phyloP scores from a whole-genome alignment of 2,329 filamentous ascomycete species.

The Mycocentrospora acerina region DNA sequence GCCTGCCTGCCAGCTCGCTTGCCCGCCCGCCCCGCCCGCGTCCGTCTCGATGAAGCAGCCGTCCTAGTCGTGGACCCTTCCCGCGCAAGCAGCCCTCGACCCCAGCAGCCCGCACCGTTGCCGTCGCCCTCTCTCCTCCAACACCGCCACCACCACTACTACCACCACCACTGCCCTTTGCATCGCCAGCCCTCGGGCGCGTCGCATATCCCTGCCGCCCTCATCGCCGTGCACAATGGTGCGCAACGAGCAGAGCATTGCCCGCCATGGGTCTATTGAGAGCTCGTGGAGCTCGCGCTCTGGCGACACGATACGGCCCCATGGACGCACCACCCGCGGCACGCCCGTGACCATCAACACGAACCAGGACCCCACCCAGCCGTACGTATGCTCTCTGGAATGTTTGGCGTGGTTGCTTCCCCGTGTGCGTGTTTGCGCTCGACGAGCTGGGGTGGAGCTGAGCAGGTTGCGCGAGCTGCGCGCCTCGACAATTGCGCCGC shows the following conservation, averaged over 20 bases:
- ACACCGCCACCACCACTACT: slow-evolving; percentile 16
- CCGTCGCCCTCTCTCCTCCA: slow-evolving; percentile 9
- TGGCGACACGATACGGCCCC: slow-evolving; percentile 61
- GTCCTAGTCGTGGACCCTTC: slow-evolving; percentile 28
- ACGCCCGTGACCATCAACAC: slow-evolving; percentile 56
- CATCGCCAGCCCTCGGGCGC: too few relatives aligned
- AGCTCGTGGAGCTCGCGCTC: slow-evolving; percentile 69
- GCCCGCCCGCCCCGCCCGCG: slow-evolving; percentile 18
- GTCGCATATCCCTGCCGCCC: slow-evolving; percentile 7
- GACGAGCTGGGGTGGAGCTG: slow-evolving; percentile 2
- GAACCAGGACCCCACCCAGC: slow-evolving; percentile 50
- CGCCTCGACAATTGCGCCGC: slow-evolving; percentile 15
- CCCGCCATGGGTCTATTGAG: slow-evolving; percentile 67
- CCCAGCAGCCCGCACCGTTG: slow-evolving; percentile 13
- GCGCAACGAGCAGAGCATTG: slow-evolving; percentile 64
- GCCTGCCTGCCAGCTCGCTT: slow-evolving; percentile 2
- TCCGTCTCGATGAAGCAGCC: slow-evolving; percentile 43
- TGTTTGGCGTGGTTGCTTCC: slow-evolving; percentile 9
- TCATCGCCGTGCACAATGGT: slow-evolving; percentile 55
- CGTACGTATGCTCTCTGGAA: slow-evolving; percentile 43
- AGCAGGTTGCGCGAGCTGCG: slow-evolving; percentile 18
- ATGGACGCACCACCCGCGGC: slow-evolving; percentile 39
- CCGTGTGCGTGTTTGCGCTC: too few relatives aligned
- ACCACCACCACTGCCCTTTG: slow-evolving; percentile 1
- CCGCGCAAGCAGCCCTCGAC: slow-evolving; percentile 36